These are phyloP conservation scores for Babesia ovis DNA, from an alignment of 169 alveolate species.

Conservation along the genomic window DNA sequence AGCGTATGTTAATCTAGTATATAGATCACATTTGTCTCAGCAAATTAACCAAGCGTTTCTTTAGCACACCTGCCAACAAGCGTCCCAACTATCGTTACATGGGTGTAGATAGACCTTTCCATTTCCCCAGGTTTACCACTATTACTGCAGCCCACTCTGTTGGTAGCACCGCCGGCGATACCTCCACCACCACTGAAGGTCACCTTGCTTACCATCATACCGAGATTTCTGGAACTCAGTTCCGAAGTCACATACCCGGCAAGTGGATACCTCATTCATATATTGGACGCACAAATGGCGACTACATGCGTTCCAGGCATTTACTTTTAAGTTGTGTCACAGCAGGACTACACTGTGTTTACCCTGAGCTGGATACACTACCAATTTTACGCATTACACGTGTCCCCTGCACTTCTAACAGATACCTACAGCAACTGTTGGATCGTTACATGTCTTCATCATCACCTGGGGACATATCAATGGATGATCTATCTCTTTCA, in stretches of 20 bases:
- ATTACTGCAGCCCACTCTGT: neutral
- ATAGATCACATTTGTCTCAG: neutral
- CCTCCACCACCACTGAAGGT: neutral
- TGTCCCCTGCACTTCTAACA: neutral
- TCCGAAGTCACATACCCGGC: neutral
- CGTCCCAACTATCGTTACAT: conserved; percentile 53
- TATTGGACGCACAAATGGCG: conserved; percentile 1
- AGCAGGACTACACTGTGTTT: conserved; percentile 17
- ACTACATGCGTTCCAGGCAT: conserved; percentile 19
- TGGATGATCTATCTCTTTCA: neutral
- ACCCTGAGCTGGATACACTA: neutral
- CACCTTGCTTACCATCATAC: neutral
- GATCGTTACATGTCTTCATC: neutral
- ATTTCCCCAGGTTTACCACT: conserved; percentile 17
- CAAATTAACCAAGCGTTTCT: conserved; percentile 9
- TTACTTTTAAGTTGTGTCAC: conserved; percentile 20
- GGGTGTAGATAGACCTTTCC: conserved; percentile 56
- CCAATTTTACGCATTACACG: conserved; percentile 3
- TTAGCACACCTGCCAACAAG: conserved; percentile 49
- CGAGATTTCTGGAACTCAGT: neutral
- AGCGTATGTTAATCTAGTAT: conserved; percentile 16
- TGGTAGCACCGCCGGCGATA: neutral
- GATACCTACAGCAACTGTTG: neutral
- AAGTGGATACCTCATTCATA: conserved; percentile 17
- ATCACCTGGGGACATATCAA: neutral